These are phyloP conservation scores for Poa annua DNA, from an alignment of 176 grass and related monocot genomes.

Conservation along the genomic window DNA sequence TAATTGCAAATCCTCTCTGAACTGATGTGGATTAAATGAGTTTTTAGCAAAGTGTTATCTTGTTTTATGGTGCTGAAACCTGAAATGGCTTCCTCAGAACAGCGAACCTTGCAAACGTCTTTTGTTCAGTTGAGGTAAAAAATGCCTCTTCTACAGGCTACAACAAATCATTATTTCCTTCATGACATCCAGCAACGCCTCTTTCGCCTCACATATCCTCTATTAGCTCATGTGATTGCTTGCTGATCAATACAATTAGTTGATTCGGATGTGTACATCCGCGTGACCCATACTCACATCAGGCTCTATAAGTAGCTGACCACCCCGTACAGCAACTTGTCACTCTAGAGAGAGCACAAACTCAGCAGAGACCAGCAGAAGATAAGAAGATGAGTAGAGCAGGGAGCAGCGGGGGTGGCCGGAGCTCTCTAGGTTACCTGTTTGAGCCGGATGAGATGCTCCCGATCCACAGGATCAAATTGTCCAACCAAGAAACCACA, in stretches of 20 bases:
- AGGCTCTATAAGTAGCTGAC: slow-evolving; percentile 45
- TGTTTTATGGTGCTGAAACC: too few species aligned
- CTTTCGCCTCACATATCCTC: background rate
- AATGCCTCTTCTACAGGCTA: too few species aligned
- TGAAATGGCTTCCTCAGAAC: too few species aligned
- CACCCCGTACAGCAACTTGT: background rate
- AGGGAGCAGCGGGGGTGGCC: slow-evolving; percentile 67
- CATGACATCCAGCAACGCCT: background rate
- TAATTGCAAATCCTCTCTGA: background rate
- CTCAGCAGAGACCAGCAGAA: background rate
- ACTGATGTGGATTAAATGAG: background rate
- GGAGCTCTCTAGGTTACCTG: slow-evolving; percentile 79
- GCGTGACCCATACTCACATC: slow-evolving; percentile 32
- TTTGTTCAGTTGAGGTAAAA: too few species aligned
- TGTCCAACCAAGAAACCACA: slow-evolving; percentile 9
- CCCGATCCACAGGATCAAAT: background rate
- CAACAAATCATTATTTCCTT: background rate
- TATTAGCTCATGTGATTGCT: background rate
- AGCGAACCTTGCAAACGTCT: too few species aligned
- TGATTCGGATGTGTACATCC: slow-evolving; percentile 6
- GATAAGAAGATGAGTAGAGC: slow-evolving; percentile 65
- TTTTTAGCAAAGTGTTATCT: too few species aligned
- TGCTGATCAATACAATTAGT: background rate
- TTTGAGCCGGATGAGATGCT: slow-evolving; percentile 60
- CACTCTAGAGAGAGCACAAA: background rate